Evolutionary conservation across 805 yeast species (phyloP), one percentile per base, ranked within the genome.

Genomic region (Blastobotrys terrestris): DNA sequence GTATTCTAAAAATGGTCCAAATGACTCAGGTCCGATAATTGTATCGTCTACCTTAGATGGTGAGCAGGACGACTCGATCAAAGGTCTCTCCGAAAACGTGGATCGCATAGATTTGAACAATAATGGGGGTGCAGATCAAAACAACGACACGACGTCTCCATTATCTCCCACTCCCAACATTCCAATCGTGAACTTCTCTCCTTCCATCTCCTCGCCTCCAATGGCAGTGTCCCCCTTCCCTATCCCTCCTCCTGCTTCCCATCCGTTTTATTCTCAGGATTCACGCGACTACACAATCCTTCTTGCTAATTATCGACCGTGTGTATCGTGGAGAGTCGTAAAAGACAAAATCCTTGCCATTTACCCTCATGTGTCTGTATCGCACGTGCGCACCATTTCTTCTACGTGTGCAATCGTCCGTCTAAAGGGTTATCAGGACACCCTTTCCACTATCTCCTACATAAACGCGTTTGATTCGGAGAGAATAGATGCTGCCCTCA

Each of bases 281-380:
- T n/a, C 26, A 11, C 48, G 48, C 14, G 48, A 45, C 18, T 45
- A 16, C 48, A 16, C 48, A 26, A 14, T 45, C 19, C 14, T 26
- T 13, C 39, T 45, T 21, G 31, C 26, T 5, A 45, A 45, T 45
- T 45, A 45, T 31, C 21, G 31, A n/a, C 44, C 51, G 20, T 39
- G 45, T 15, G 21, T 15, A 6, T 39, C 46, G 31, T 77, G 22
- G 94, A 49, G 48, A 42, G 45, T 50, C 16, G 46, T 59, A n/a
- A 45, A 55, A 13, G 60, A 57, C 39, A 39, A 49, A 7, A 49
- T 53, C 14, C 48, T 39, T 14, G 13, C 50, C 13, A 16, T 22
- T 7, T 48, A 52, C 21, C 62, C 60, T 15, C 41, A 35, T 14
- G 47, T 51, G 3, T 50, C 43, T 7, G 50, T 59, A 4, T 39